Percentiles rank a stretch among this genome's conserved stretches.
Conservation (phyloP, 345 rosid species). For the Murraya paniculata region DNA sequence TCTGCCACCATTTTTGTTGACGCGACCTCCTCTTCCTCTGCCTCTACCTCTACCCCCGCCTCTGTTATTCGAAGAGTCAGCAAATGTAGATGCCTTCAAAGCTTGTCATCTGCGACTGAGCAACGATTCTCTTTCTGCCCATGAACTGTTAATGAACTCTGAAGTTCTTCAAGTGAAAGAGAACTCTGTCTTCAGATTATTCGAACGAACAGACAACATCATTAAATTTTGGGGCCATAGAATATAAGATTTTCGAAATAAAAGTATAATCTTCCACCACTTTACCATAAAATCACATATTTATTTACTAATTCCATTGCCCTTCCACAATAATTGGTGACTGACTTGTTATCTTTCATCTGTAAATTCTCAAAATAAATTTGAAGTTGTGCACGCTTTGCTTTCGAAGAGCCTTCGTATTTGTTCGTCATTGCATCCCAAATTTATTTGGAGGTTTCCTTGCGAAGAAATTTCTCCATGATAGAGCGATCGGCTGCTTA, state of each 20-base stretch:
- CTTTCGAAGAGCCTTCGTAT: background rate
- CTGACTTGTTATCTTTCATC: background rate
- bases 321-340: background rate
- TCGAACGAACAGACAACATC: background rate
- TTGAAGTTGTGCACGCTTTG: background rate
- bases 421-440: background rate
- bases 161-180: background rate
- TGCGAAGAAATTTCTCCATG: background rate
- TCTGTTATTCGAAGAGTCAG: background rate
- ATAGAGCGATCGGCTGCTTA: background rate
- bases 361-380: background rate
- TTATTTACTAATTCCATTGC: background rate
- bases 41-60: background rate
- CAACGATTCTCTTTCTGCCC: too few species aligned
- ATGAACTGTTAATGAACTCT: too few species aligned
- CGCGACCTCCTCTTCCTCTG: background rate
- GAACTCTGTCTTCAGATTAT: background rate
- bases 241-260: background rate
- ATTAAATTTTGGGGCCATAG: background rate
- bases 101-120: too few species aligned
- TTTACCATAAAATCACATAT: background rate
- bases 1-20: background rate
- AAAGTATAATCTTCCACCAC: background rate
- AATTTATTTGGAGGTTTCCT: background rate
- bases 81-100: too few species aligned